Base-by-base conservation (phyloP, 2,329 filamentous ascomycete species). In the Rhinocladiella similis region DNA sequence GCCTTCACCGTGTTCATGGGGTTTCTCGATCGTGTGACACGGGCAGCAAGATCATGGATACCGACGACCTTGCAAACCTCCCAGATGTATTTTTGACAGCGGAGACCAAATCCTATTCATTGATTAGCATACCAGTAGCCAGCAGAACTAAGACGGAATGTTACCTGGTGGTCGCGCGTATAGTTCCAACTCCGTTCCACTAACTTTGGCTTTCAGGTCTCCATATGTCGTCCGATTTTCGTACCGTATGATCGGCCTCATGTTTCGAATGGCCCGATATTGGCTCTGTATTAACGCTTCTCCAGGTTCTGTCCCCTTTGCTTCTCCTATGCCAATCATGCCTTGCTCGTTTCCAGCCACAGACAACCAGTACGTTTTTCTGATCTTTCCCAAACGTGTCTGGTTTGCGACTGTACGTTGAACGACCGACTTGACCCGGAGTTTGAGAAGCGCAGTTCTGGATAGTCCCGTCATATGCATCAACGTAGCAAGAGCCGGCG, bases 1-100 rank as follows among this genome's bases (percentile, higher is more conserved):
- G 94, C 94, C 78, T 97, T 97, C 76, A 96, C 89, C 16, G 92
- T 90, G 79, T 99, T 99, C 91, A 97, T 96, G 65, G 91, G 91
- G 80, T 96, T 97, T 68, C 92, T 85, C 61, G 90, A 90, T 45
- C 93, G 88, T 36, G 87, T 86, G 61, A 96, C 92, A 64, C 83
- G 83, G 47, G 90, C 92, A 14, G 91, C 83, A 33, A 99, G 83
- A 72, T 99, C 94, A 62, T 87, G 81, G 68, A 99, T 91, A 63
- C 94, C 94, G 39, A 86, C 89, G 47, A 87, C 86, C 62, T 91
- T 88, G 70, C 90, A 92, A 80, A 99, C 91, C 74, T 99, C 93
- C 75, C 92, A 97, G 72, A 99, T 93, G 63, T 91, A 84, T 70
- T 90, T 85, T 67, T 96, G 91, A 71, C 90, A 91, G 68, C 94